These are phyloP conservation scores for Myochromella boudieri DNA, from an alignment of 768 basidiomycete species.

Conservation along the genomic window DNA sequence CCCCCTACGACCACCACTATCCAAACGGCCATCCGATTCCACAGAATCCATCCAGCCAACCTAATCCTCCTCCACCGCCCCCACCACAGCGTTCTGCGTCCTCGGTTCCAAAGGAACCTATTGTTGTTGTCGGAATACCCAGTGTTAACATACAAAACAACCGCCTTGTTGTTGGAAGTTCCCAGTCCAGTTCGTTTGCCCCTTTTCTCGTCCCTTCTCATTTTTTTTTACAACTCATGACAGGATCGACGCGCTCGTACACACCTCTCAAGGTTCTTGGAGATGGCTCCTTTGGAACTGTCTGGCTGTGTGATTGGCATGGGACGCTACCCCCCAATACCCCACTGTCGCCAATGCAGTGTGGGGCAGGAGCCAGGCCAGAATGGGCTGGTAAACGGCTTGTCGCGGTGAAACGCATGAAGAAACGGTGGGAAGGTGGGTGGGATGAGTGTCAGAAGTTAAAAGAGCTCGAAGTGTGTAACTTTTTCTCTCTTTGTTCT, in stretches of 20 bases:
- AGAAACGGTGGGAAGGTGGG: conserved; percentile 95
- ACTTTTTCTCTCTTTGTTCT: background rate
- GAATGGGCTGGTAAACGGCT: conserved; percentile 94
- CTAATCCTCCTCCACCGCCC: conserved; percentile 24
- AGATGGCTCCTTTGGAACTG: conserved; percentile 98
- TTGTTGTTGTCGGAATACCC: conserved; percentile 72
- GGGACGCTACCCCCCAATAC: conserved; percentile 90
- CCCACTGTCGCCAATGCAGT: conserved; percentile 92
- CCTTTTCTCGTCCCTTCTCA: conserved; percentile 8
- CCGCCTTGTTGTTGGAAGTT: conserved; percentile 69
- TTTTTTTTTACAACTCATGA: conserved; percentile 16
- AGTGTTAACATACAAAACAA: conserved; percentile 72
- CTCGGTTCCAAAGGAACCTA: conserved; percentile 51
- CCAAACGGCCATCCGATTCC: conserved; percentile 27
- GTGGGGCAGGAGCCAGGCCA: conserved; percentile 86
- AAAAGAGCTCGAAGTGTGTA: conserved; percentile 90
- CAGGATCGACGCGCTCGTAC: conserved; percentile 86
- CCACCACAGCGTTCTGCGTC: conserved; percentile 28
- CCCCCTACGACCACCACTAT: conserved; percentile 32
- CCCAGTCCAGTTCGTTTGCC: conserved; percentile 62
- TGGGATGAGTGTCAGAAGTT: conserved; percentile 97
- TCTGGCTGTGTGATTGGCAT: conserved; percentile 99
- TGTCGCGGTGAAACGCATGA: conserved; percentile 98
- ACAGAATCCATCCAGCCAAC: conserved; percentile 30
- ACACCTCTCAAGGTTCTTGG: conserved; percentile 96